phyloP scores from a whole-genome alignment of 139 green algal genomes.

The Volvox reticuliferus region DNA sequence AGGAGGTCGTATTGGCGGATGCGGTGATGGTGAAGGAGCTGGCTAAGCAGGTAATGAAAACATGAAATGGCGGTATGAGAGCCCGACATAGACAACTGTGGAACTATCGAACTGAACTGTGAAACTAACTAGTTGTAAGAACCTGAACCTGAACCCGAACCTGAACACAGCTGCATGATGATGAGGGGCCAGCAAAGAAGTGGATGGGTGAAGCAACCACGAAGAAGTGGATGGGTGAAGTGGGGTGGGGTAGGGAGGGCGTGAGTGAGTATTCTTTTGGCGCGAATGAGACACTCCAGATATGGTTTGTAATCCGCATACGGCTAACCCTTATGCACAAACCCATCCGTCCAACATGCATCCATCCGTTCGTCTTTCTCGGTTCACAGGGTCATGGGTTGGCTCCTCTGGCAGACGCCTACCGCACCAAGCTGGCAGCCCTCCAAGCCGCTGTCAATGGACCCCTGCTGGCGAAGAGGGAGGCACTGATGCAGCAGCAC shows the following conservation, averaged over 20 bases:
- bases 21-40: constrained; percentile 21
- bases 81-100: no score
- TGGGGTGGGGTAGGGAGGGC: no score
- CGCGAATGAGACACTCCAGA: no score
- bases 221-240: no score
- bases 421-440: constrained; percentile 42
- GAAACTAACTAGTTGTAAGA: no score
- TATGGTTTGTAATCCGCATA: no score
- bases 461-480: constrained; percentile 17
- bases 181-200: no score
- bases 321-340: background rate
- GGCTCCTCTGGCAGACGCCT: constrained; percentile 16
- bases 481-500: constrained; percentile 43
- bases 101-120: no score
- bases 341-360: background rate
- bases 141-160: no score
- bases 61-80: background rate
- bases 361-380: background rate
- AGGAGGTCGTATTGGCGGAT: constrained; percentile 34
- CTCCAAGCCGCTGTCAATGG: constrained; percentile 39
- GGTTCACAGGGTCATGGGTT: constrained; percentile 27
- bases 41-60: background rate
- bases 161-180: no score
- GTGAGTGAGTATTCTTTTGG: no score
- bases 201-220: no score